phyloP scores from a whole-genome alignment of 106 monocot species.

The Allium sativum region DNA sequence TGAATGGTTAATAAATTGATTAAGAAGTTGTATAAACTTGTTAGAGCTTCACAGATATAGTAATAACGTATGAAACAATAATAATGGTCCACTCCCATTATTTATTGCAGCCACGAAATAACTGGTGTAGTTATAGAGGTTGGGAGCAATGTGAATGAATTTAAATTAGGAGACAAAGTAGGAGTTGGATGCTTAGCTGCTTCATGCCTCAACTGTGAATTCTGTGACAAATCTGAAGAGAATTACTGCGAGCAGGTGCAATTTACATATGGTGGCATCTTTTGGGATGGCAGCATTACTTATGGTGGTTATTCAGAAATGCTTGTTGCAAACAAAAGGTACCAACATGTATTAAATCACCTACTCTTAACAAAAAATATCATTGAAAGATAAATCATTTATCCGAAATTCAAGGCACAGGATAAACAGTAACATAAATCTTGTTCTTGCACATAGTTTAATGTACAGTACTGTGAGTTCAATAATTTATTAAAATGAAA shows the following conservation, averaged over 20 bases:
- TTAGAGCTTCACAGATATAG: no score
- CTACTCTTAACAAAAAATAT: no score
- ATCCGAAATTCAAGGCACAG: background rate
- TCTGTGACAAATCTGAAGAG: slow-evolving; percentile 60
- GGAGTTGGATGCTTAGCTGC: slow-evolving; percentile 75
- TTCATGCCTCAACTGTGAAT: slow-evolving; percentile 67
- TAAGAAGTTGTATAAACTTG: no score
- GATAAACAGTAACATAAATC: no score
- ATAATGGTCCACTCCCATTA: no score
- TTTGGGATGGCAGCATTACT: slow-evolving; percentile 89
- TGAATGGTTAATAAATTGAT: no score
- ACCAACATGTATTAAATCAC: no score
- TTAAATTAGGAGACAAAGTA: slow-evolving; percentile 71
- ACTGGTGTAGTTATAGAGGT: slow-evolving; percentile 66
- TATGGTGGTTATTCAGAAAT: slow-evolving; percentile 79
- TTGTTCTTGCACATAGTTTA: no score
- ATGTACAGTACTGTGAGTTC: no score
- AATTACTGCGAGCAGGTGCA: slow-evolving; percentile 76
- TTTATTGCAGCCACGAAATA: slow-evolving; percentile 63
- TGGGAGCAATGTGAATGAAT: slow-evolving; percentile 40
- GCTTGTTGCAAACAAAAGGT: slow-evolving; percentile 68
- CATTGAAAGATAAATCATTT: no score
- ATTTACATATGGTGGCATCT: slow-evolving; percentile 74
- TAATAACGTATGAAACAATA: no score
- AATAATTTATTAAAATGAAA: no score